Base-by-base conservation (phyloP, 129 eudicot genomes). In the Flaveria ramosissima region DNA sequence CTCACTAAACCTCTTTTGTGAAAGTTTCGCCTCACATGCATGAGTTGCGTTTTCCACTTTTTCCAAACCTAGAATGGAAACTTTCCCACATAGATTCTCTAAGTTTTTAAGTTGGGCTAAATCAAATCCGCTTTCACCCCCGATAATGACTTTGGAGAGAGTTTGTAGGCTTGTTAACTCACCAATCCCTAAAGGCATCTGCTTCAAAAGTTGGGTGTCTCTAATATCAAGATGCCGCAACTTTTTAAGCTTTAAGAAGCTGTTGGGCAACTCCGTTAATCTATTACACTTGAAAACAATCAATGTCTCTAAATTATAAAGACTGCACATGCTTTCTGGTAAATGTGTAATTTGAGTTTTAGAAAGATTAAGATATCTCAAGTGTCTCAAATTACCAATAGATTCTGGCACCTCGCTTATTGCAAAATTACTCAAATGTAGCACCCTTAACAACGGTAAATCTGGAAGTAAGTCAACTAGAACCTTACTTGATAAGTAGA, bases 321-420 rank as follows among this genome's bases (percentile, higher is more conserved):
- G 69, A 63, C 7, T 63, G 6, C 20, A 17, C 1, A 42, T 3
- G 9, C 0, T 39, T 67, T 67, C 72, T 0, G 30, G 52, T 42
- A 67, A 3, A 39, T 17, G 9, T 41, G 15, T 1, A 27, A 67
- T 67, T 41, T 1, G 0, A 19, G 32, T 67, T 19, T 8, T 7
- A 8, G 72, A 67, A 3, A 67, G 4, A 43, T 67, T 67, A 67
- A 67, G 72, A 17, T 67, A 67, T 10, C 69, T 63, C 46, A 63
- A 63, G 21, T 30, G 69, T 15, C 20, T 1, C 43, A 63, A 63
- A 24, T 17, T 42, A 41, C 72, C 53, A 39, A 67, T 42, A 7
- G 32, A 39, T 9, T 67, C 52, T 0, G 52, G 72, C 3, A 67
- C 51, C 72, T 41, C 53, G 9, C 51, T 41, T 41, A 67, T 67